Evolutionary conservation across 805 yeast genomes (phyloP).

Genomic region (Starmerella lactis-condensi): DNA sequence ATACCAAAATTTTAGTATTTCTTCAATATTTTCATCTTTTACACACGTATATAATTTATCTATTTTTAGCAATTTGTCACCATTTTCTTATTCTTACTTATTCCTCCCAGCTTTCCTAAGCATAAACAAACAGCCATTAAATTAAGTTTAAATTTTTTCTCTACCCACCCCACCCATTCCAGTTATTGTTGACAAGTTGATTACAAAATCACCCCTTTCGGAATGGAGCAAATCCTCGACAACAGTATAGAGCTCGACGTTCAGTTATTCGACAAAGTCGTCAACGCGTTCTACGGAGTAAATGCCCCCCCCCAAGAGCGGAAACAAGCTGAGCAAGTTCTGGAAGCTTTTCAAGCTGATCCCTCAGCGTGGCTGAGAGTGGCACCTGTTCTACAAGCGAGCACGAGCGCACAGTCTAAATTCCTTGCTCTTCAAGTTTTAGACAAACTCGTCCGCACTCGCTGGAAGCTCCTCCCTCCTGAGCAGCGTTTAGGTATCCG

Average conservation of each 20-base stretch:
- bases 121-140: no score
- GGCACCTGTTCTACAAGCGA: constrained; percentile 68
- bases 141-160: no score
- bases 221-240: constrained; percentile 85
- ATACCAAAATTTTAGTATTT: no score
- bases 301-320: constrained; percentile 28
- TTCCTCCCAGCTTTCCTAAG: no score
- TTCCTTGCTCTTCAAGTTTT: constrained; percentile 79
- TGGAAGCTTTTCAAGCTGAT: constrained; percentile 58
- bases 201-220: no score
- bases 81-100: no score
- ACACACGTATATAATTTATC: no score
- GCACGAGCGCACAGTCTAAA: constrained; percentile 63
- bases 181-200: no score
- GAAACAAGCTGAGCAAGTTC: constrained; percentile 24
- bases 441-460: constrained; percentile 73
- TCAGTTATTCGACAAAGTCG: constrained; percentile 60
- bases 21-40: no score
- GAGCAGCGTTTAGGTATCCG: constrained; percentile 85
- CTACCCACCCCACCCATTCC: no score
- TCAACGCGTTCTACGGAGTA: constrained; percentile 74
- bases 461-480: constrained; percentile 84
- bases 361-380: constrained; percentile 93
- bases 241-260: constrained; percentile 73
- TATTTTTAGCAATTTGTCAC: no score